Base-by-base conservation (phyloP, 805 yeast genomes). In the Pichia cephalocereana region DNA sequence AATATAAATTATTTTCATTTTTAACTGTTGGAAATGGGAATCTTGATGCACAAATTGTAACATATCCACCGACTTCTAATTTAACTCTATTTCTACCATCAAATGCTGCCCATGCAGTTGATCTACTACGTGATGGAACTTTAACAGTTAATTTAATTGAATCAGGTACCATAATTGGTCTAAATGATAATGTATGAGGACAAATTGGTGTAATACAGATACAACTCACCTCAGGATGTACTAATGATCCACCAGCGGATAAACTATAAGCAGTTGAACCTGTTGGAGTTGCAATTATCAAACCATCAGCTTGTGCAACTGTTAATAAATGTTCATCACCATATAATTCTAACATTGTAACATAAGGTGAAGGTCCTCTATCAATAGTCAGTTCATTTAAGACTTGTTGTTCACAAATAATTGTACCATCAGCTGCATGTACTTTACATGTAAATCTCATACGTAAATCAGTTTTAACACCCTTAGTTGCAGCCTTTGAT, bases 221-320 rank as follows among this genome's bases (percentile, higher is more conserved):
- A 10, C 96, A 96, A 52, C 89, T 83, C 15, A 91, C 95, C 32
- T 87, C 89, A 0, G 98, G 97, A 58, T 90, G 96, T 6, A 91
- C 96, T 44, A 91, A 73, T 0, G 96, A 83, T 1, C 98, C 98
- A 14, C 97, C 97, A 0, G 98, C 97, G 41, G 95, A 83, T 44
- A 91, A 70, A 1, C 96, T 89, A 64, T 91, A 91, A 0, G 98
- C 98, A 0, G 98, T 91, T 2, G 96, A 88, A 0, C 97, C 97
- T 0, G 97, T 89, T 4, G 97, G 97, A 0, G 97, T 89, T 0
- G 96, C 95, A 34, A 90, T 75, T 48, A 91, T 90, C 17, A 90
- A 69, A 0, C 97, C 97, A 66, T 90, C 97, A 1, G 96, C 96
- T 64, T 88, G 96, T 1, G 95, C 93, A 26, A 86, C 83, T 0